Evolutionary conservation across 371 early-diverging fungal species (phyloP).

Genomic region (Mortierella sp.): DNA sequence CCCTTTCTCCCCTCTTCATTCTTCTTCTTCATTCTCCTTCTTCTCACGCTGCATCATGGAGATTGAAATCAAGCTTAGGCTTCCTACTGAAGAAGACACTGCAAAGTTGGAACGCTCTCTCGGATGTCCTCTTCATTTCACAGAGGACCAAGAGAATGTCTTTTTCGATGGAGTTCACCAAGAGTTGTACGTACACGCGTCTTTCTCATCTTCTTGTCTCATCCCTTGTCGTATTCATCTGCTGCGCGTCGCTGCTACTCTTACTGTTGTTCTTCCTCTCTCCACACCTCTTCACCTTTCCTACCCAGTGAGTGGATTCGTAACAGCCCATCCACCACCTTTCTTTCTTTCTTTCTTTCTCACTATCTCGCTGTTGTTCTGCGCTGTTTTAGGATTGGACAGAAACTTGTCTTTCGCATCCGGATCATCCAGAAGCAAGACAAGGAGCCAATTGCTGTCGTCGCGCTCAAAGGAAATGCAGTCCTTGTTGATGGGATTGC

Average conservation of each 20-base stretch:
- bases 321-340: too few relatives aligned
- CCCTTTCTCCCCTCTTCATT: not conserved
- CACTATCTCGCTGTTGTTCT: too few relatives aligned
- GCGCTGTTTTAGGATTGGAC: constrained; percentile 22
- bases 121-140: constrained; percentile 2
- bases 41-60: constrained; percentile 28
- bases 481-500: constrained; percentile 48
- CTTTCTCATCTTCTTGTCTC: not conserved
- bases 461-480: constrained; percentile 50
- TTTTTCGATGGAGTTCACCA: constrained; percentile 44
- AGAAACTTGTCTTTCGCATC: constrained; percentile 44
- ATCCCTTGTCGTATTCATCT: too few relatives aligned
- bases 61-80: constrained; percentile 51
- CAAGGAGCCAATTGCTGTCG: constrained; percentile 27
- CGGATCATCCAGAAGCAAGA: constrained; percentile 35
- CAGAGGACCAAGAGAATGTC: constrained; percentile 51
- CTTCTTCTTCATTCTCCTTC: not conserved
- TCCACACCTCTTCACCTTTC: too few relatives aligned
- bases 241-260: too few relatives aligned
- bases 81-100: constrained; percentile 32
- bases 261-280: too few relatives aligned
- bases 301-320: too few relatives aligned
- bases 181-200: constrained; percentile 26
- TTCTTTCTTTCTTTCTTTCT: too few relatives aligned
- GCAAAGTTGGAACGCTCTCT: constrained; percentile 29